Evolutionary conservation across 2,329 filamentous ascomycete genomes (phyloP), one percentile per base, ranked within the genome.

Genomic region (Colletotrichum lindemuthianum): DNA sequence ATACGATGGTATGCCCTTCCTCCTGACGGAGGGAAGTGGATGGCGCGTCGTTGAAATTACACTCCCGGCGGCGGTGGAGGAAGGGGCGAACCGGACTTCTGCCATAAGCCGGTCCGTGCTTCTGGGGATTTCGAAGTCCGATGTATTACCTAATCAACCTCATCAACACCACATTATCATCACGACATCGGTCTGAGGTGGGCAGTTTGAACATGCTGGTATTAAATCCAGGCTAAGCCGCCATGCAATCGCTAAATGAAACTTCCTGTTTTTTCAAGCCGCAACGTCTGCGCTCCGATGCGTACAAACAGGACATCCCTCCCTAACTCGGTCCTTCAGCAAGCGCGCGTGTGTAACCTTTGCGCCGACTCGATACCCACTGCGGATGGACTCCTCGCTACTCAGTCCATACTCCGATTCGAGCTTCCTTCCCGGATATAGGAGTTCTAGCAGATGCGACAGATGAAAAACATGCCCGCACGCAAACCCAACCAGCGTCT

Each of bases 291-390:
- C 58, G 24, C 36, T 43, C 36, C 41, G 50, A 11, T 56, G 58
- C 2, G 58, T 73, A 71, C 88, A 90, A 15, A 89, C 79, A 0
- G 88, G 86, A 77, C 90, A 92, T 0, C 89, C 90, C 8, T 83
- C 84, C 49, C 82, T 79, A 40, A 95, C 83, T 66, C 87, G 87
- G 71, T 94, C 91, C 69, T 89, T 85, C 65, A 97, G 78, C 59
- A 97, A 75, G 68, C 93, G 86, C 43, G 94, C 93, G 73, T 93
- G 92, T 68, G 92, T 96, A 34, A 97, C 93, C 77, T 97, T 97
- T 36, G 90, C 88, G 0, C 92, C 92, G 7, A 98, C 88, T 57
- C 90, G 92, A 60, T 90, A 83, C 8, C 85, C 84, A 33, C 77
- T 76, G 59, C 75, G 76, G 13, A 79, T 75, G 10, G 77, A 74